Percentiles rank a stretch among this genome's conserved stretches.
These are phyloP conservation scores for Epicoccum nigrum DNA, from an alignment of 2,329 filamentous ascomycete genomes.

Conservation along the genomic window DNA sequence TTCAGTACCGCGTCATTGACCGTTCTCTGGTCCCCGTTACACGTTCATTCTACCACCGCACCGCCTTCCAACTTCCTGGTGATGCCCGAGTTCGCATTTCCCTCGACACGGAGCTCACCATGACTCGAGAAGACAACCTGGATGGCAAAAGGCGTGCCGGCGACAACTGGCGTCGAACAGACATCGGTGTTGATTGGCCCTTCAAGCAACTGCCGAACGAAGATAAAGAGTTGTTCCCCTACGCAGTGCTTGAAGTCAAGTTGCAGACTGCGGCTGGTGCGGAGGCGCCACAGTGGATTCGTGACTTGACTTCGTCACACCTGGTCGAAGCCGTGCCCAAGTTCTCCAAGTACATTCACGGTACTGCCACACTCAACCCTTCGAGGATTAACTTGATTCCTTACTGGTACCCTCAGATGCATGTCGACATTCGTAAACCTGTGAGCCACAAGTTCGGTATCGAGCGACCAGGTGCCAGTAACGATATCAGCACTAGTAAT, in stretches of 20 bases:
- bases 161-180: slow-evolving; percentile 94
- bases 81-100: slow-evolving; percentile 97
- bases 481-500: slow-evolving; percentile 77
- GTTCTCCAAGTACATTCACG: slow-evolving; percentile 99
- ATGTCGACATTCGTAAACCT: slow-evolving; percentile 94
- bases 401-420: slow-evolving; percentile 99
- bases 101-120: slow-evolving; percentile 92
- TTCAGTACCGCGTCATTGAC: slow-evolving; percentile 91
- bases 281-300: slow-evolving; percentile 95
- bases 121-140: slow-evolving; percentile 93
- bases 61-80: slow-evolving; percentile 94
- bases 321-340: slow-evolving; percentile 98
- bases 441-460: slow-evolving; percentile 89
- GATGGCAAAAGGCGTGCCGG: slow-evolving; percentile 78
- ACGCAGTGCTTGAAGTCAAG: slow-evolving; percentile 96
- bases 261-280: slow-evolving; percentile 95
- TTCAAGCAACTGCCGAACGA: slow-evolving; percentile 86
- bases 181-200: slow-evolving; percentile 95
- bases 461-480: slow-evolving; percentile 75
- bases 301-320: slow-evolving; percentile 89
- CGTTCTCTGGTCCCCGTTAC: slow-evolving; percentile 88
- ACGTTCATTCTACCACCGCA: slow-evolving; percentile 96
- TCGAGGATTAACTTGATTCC: slow-evolving; percentile 86
- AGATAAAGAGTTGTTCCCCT: slow-evolving; percentile 91
- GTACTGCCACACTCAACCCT: slow-evolving; percentile 85